A percentile compares a stretch with the other conserved stretches of the same genome.
These are phyloP conservation scores for Stagonosporopsis chrysanthemi DNA, from an alignment of 2,329 filamentous ascomycete species.

Conservation along the genomic window DNA sequence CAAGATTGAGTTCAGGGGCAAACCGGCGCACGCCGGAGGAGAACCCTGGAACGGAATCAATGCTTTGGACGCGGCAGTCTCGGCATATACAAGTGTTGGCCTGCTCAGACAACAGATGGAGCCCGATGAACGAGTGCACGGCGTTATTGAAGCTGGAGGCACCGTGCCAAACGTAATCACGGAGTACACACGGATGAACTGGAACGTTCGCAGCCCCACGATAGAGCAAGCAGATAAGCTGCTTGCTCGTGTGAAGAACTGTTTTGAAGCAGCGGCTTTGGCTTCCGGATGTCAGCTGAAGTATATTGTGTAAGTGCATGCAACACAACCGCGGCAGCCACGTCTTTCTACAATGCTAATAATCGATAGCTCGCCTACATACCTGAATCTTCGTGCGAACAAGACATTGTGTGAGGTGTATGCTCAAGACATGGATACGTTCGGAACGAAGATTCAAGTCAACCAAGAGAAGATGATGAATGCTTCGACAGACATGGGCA, in stretches of 20 bases:
- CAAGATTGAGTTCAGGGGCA: constrained; percentile 35
- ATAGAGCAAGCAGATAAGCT: constrained; percentile 31
- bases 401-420: constrained; percentile 55
- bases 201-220: constrained; percentile 50
- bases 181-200: constrained; percentile 51
- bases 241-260: constrained; percentile 46
- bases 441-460: constrained; percentile 50
- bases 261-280: constrained; percentile 33
- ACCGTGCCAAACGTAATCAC: constrained; percentile 30
- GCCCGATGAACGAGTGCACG: constrained; percentile 25
- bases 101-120: constrained; percentile 31
- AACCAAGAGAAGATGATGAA: constrained; percentile 51
- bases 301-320: constrained; percentile 43
- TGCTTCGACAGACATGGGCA: constrained; percentile 27
- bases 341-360: not conserved
- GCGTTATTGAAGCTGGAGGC: constrained; percentile 22
- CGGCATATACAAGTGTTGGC: constrained; percentile 46
- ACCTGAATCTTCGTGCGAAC: constrained; percentile 58
- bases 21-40: constrained; percentile 50
- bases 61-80: constrained; percentile 49
- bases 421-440: constrained; percentile 53
- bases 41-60: constrained; percentile 52
- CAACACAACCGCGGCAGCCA: not conserved
- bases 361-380: constrained; percentile 45
- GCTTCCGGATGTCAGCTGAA: constrained; percentile 37